A percentile compares a stretch with the other conserved stretches of the same genome.
Evolutionary conservation across 176 grass and related monocot species (phyloP).

Genomic region (Oryza australiensis): DNA sequence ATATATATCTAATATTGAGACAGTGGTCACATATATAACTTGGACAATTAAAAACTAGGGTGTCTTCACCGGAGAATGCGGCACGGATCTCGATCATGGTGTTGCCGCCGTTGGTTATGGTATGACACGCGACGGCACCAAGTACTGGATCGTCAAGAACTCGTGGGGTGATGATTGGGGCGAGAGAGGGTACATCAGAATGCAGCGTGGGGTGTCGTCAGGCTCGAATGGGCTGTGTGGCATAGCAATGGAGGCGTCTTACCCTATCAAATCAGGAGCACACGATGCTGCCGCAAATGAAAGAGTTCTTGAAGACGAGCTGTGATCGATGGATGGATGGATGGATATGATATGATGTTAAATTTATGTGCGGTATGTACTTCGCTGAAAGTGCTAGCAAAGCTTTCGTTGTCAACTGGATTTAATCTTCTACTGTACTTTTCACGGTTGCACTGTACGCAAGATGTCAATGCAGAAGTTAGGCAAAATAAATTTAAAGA

Average conservation of each 20-base stretch:
- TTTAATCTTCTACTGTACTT: too few relatives aligned
- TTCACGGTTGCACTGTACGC: too few relatives aligned
- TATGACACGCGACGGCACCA: slow-evolving; percentile 33
- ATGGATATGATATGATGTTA: background rate
- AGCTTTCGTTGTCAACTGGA: too few relatives aligned
- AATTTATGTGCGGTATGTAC: too few relatives aligned
- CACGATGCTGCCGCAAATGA: background rate
- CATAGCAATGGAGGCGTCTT: slow-evolving; percentile 72
- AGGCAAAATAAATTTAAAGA: too few relatives aligned
- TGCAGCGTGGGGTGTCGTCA: slow-evolving; percentile 42
- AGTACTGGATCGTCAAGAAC: slow-evolving; percentile 81
- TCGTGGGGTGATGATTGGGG: slow-evolving; percentile 74
- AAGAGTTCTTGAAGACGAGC: background rate
- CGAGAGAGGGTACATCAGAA: slow-evolving; percentile 66
- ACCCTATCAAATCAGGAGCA: slow-evolving; percentile 43
- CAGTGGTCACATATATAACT: background rate
- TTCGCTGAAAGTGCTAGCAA: too few relatives aligned
- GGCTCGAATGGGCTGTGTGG: slow-evolving; percentile 47
- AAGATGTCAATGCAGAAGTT: too few relatives aligned
- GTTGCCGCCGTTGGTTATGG: slow-evolving; percentile 61
- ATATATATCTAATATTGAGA: background rate
- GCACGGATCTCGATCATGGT: slow-evolving; percentile 69
- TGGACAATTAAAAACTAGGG: slow-evolving; percentile 36
- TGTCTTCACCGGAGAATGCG: slow-evolving; percentile 62
- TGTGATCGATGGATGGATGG: background rate